Conservation (phyloP, 2,329 filamentous ascomycete genomes). For the Trichoderma brevicompactum region DNA sequence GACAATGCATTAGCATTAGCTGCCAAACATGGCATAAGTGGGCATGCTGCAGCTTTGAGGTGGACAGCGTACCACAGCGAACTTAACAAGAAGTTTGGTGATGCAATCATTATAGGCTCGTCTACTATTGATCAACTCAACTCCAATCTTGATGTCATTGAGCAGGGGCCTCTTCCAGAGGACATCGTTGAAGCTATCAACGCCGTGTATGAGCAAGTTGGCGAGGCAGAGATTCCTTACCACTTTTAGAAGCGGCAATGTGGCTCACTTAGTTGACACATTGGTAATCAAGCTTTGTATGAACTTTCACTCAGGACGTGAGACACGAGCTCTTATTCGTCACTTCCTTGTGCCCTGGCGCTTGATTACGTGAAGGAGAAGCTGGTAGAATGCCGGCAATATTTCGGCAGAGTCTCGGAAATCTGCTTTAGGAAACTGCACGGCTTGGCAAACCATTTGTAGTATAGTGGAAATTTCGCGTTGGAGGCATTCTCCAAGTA, state of each 20-base stretch:
- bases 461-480: not conserved
- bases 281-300: not conserved
- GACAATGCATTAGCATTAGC: constrained; percentile 10
- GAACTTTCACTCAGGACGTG: too few relatives aligned
- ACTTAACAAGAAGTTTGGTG: constrained; percentile 48
- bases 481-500: not conserved
- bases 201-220: constrained; percentile 1
- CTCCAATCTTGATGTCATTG: constrained; percentile 53
- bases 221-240: constrained; percentile 11
- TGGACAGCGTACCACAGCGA: constrained; percentile 70
- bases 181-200: constrained; percentile 55
- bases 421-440: constrained; percentile 15
- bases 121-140: constrained; percentile 54
- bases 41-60: constrained; percentile 54
- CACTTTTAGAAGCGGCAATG: not conserved
- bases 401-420: not conserved
- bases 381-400: not conserved
- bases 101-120: constrained; percentile 57
- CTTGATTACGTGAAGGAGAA: not conserved
- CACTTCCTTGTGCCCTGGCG: too few relatives aligned
- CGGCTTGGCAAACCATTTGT: not conserved
- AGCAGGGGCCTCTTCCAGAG: constrained; percentile 69
- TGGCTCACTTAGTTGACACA: not conserved
- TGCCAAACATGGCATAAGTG: constrained; percentile 38
- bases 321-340: not conserved